phyloP scores from a whole-genome alignment of 2,329 filamentous ascomycete species.

The Xylariales sp. region DNA sequence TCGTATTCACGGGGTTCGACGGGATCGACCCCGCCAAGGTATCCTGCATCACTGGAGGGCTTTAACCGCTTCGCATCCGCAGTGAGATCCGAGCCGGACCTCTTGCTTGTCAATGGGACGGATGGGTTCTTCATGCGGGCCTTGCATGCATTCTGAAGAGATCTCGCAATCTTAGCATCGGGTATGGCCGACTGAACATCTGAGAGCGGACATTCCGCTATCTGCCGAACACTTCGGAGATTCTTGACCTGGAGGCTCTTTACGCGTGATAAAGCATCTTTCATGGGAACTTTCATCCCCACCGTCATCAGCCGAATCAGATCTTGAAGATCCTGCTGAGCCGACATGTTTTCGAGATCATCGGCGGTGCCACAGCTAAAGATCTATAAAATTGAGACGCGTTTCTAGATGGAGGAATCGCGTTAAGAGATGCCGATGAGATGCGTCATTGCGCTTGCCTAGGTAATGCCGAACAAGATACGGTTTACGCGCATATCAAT shows the following conservation, averaged over 20 bases:
- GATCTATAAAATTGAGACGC: slow-evolving; percentile 4
- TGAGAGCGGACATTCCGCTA: slow-evolving; percentile 61
- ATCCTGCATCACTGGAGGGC: slow-evolving; percentile 41
- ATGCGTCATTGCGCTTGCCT: neutral
- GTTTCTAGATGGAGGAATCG: slow-evolving; percentile 1
- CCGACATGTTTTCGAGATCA: slow-evolving; percentile 57
- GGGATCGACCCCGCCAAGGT: slow-evolving; percentile 49
- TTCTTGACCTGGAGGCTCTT: slow-evolving; percentile 67
- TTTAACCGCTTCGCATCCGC: slow-evolving; percentile 52
- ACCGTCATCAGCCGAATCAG: slow-evolving; percentile 69
- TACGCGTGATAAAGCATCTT: slow-evolving; percentile 69
- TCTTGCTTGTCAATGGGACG: slow-evolving; percentile 47
- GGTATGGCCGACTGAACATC: slow-evolving; percentile 59
- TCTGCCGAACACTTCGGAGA: slow-evolving; percentile 66
- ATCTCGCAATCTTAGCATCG: slow-evolving; percentile 62
- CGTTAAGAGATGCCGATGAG: slow-evolving; percentile 5
- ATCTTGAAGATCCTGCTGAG: slow-evolving; percentile 70
- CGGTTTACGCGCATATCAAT: slow-evolving; percentile 1
- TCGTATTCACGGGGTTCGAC: slow-evolving; percentile 70
- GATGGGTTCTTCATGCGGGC: slow-evolving; percentile 58
- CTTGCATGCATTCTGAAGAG: slow-evolving; percentile 66
- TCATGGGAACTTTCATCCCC: slow-evolving; percentile 66
- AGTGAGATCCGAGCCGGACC: slow-evolving; percentile 45
- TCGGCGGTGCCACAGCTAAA: neutral
- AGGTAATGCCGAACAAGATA: neutral